Percentiles rank a stretch among this genome's conserved stretches.
Evolutionary conservation across 2,329 filamentous ascomycete genomes (phyloP).

Genomic region (Pyrenophora seminiperda): DNA sequence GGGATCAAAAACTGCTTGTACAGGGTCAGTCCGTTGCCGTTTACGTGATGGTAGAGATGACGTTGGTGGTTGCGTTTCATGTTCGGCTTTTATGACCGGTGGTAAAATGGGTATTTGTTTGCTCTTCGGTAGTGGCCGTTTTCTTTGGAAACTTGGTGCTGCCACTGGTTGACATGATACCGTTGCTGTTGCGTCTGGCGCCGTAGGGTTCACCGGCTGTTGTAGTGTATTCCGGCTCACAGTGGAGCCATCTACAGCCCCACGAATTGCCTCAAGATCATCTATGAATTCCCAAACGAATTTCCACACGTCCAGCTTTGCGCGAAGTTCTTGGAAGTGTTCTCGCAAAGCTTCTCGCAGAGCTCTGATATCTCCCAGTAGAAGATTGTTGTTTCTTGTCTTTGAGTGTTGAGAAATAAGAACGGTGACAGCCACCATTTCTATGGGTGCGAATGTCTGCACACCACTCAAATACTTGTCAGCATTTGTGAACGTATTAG

Average conservation of each 20-base stretch:
- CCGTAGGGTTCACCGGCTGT: not conserved
- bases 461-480: conserved; percentile 31
- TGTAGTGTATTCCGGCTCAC: conserved; percentile 11
- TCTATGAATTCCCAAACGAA: conserved; percentile 42
- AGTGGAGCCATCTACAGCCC: conserved; percentile 31
- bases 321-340: conserved; percentile 37
- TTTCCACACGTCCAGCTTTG: conserved; percentile 34
- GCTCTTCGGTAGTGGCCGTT: not conserved
- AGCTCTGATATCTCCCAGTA: conserved; percentile 39
- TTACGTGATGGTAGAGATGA: conserved; percentile 14
- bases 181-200: not conserved
- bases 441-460: conserved; percentile 46
- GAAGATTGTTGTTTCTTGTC: conserved; percentile 30
- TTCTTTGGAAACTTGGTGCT: not conserved
- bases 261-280: conserved; percentile 32
- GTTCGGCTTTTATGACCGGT: not conserved
- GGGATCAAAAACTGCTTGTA: not conserved
- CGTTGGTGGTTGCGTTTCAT: not conserved
- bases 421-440: conserved; percentile 42
- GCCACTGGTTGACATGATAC: not conserved
- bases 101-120: not conserved
- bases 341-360: conserved; percentile 36
- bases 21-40: conserved; percentile 21
- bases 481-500: conserved; percentile 38
- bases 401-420: conserved; percentile 43